phyloP scores from a whole-genome alignment of 345 rosid species.

The Syzygium aromaticum region DNA sequence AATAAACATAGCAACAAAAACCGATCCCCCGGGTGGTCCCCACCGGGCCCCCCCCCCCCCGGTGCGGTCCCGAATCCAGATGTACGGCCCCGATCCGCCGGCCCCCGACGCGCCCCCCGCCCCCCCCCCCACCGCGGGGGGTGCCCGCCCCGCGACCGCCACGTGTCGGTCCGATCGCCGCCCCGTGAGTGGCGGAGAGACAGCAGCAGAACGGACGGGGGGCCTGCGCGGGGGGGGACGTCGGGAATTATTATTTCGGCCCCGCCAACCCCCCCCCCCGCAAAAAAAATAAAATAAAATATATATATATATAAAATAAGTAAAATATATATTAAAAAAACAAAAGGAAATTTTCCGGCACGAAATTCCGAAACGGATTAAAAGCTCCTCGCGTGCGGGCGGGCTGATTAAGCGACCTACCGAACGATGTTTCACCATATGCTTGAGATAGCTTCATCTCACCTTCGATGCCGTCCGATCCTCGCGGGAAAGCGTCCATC shows the following conservation, averaged over 20 bases:
- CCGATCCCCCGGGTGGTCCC: conserved; percentile 13
- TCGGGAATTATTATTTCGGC: too few species aligned
- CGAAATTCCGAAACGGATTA: neutral
- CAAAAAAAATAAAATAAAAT: neutral
- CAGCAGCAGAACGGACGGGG: neutral
- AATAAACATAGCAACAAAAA: neutral
- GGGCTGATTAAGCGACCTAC: neutral
- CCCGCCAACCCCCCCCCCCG: too few species aligned
- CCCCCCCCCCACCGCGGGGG: too few species aligned
- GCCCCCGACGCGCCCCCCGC: conserved; percentile 15
- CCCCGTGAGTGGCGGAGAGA: conserved; percentile 44
- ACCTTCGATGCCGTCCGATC: neutral
- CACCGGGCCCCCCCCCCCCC: conserved; percentile 18
- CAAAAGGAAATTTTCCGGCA: too few species aligned
- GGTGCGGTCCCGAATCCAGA: conserved; percentile 21
- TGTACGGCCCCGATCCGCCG: conserved; percentile 42
- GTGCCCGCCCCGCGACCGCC: conserved; percentile 7
- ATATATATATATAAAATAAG: neutral
- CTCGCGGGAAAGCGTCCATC: neutral
- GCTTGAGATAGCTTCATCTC: neutral
- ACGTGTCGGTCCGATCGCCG: conserved; percentile 28
- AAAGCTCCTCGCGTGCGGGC: neutral
- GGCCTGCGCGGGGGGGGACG: neutral
- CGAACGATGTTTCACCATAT: neutral
- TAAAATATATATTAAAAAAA: too few species aligned